Evolutionary conservation across 2,329 filamentous ascomycete genomes (phyloP), one percentile per base, ranked within the genome.

Genomic region (Botryotinia convoluta): DNA sequence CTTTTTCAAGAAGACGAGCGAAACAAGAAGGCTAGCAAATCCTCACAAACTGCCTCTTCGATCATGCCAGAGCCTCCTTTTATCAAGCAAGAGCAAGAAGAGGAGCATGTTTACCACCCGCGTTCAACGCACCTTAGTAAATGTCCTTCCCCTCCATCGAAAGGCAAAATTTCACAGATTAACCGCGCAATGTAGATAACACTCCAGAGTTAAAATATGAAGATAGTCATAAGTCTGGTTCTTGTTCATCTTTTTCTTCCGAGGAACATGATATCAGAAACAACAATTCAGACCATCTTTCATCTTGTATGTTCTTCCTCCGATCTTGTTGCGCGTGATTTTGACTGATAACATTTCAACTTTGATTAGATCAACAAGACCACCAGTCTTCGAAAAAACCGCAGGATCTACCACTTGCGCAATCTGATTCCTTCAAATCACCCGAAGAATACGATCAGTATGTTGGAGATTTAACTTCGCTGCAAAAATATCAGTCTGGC

Each of bases 381-480:
- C 3, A 2, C 1, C 5, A 32, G 4, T 12, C n/a, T 22, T 8
- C 9, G 8, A 18, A 1, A 1, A 12, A 1, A 45, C 16, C 39
- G 7, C 61, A 63, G 16, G 6, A 22, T 22, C 10, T 14, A 63
- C 8, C 42, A 12, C 39, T 5, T 1, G n/a, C 39, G n/a, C 37
- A 45, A 6, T 48, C 62, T 63, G 37, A 9, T 10, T 42, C 26
- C 60, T 42, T 18, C n/a, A 57, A 16, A 18, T 57, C 51, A 8
- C 51, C 51, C n/a, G 14, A 57, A 18, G 14, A 57, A 29, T 57
- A 57, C n/a, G n/a, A 32, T 29, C 51, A 57, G n/a, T 57, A 57
- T 57, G n/a, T 57, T 29, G 51, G n/a, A 18, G 51, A 57, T 57
- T 6, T 57, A 8, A 18, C 51, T 29, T 57, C n/a, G 51, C 51